Conservation (phyloP, 2,329 filamentous ascomycete species). For the Xylariaceae sp. region DNA sequence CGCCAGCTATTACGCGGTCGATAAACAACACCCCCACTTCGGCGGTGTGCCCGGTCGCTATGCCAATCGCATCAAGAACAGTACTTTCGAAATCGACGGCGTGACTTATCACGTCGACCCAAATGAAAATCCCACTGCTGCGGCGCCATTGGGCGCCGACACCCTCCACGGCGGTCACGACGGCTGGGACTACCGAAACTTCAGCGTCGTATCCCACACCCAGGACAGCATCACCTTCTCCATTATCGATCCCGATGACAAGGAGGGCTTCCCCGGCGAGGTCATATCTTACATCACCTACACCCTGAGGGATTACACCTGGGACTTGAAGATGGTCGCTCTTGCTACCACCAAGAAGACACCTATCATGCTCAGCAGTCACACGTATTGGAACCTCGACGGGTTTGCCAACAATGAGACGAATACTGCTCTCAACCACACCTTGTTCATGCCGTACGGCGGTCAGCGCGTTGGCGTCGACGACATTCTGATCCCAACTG, state of each 20-base stretch:
- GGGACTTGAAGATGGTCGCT: constrained; percentile 69
- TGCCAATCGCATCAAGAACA: constrained; percentile 76
- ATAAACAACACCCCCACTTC: constrained; percentile 63
- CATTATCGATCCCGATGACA: constrained; percentile 65
- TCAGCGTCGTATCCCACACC: constrained; percentile 65
- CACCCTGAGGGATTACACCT: constrained; percentile 58
- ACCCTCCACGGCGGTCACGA: constrained; percentile 65
- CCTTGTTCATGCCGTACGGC: constrained; percentile 65
- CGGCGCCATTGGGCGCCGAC: constrained; percentile 49
- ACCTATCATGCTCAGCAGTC: constrained; percentile 71
- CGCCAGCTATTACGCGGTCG: constrained; percentile 61
- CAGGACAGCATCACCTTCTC: constrained; percentile 66
- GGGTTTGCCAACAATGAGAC: constrained; percentile 71
- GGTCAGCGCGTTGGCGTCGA: constrained; percentile 64
- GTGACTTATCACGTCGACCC: constrained; percentile 51
- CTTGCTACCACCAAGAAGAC: constrained; percentile 67
- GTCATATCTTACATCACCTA: constrained; percentile 72
- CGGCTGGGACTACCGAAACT: constrained; percentile 75
- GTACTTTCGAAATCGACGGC: constrained; percentile 63
- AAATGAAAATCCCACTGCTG: constrained; percentile 56
- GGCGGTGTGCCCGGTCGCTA: constrained; percentile 70
- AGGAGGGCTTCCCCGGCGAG: constrained; percentile 73
- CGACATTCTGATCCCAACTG: constrained; percentile 67
- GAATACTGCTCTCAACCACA: constrained; percentile 61
- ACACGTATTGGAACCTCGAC: constrained; percentile 80